phyloP scores from a whole-genome alignment of 2,329 filamentous ascomycete species.

The Rhynchosporium graminicola region DNA sequence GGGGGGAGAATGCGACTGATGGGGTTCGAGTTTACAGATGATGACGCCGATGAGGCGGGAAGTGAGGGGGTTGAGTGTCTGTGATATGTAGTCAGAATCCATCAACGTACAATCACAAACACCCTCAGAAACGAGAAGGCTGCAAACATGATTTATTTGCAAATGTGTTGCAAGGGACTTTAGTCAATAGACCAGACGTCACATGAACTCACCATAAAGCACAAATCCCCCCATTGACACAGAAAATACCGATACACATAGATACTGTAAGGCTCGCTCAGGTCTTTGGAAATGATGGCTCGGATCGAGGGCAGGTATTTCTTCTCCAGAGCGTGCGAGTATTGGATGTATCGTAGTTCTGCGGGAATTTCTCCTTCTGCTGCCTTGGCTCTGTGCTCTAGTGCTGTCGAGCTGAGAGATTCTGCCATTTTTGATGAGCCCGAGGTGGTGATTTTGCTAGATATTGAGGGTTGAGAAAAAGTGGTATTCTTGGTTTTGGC shows the following conservation, averaged over 20 bases:
- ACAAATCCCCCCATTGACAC: slow-evolving; percentile 97
- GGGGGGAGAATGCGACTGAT: slow-evolving; percentile 75
- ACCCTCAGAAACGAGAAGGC: no score
- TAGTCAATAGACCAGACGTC: background rate
- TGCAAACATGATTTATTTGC: background rate
- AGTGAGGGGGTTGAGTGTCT: slow-evolving; percentile 62
- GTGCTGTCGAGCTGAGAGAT: background rate
- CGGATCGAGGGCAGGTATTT: slow-evolving; percentile 82
- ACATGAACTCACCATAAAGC: slow-evolving; percentile 73
- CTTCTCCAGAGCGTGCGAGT: slow-evolving; percentile 60
- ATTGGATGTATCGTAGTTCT: slow-evolving; percentile 61
- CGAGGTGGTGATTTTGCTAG: background rate
- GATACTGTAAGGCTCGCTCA: slow-evolving; percentile 98
- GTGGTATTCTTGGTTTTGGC: background rate
- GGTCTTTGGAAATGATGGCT: slow-evolving; percentile 89
- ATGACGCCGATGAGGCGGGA: slow-evolving; percentile 81
- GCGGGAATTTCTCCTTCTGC: slow-evolving; percentile 41
- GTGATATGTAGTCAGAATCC: background rate
- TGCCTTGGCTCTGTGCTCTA: slow-evolving; percentile 14
- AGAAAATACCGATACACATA: slow-evolving; percentile 99
- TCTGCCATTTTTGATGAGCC: slow-evolving; percentile 21
- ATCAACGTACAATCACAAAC: no score
- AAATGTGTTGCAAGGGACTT: background rate
- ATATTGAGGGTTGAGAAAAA: background rate
- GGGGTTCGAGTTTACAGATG: slow-evolving; percentile 89